These are phyloP conservation scores for Deuterostichococcus epilithicus DNA, from an alignment of 139 green algal genomes.

Conservation along the genomic window DNA sequence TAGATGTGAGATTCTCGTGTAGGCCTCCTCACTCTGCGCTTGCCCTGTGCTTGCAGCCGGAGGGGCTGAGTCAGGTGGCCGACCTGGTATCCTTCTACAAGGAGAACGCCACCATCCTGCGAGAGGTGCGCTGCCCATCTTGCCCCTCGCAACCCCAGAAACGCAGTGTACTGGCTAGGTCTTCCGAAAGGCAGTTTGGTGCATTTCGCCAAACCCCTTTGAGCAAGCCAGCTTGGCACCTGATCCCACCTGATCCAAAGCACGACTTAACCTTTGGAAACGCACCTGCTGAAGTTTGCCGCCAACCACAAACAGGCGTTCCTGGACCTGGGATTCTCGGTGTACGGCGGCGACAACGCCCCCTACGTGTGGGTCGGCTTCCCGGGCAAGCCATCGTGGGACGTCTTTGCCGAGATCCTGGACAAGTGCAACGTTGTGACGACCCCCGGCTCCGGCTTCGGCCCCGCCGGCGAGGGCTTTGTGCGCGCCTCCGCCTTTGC, in stretches of 20 bases:
- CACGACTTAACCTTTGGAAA: too few species aligned
- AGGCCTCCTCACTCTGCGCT: too few species aligned
- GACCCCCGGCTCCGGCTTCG: slow-evolving; percentile 95
- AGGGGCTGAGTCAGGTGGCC: slow-evolving; percentile 81
- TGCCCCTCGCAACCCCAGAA: too few species aligned
- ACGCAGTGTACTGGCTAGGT: too few species aligned
- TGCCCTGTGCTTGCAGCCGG: slow-evolving; percentile 41
- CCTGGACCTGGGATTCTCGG: slow-evolving; percentile 88
- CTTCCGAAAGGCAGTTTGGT: too few species aligned
- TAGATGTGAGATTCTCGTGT: too few species aligned
- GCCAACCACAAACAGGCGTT: slow-evolving; percentile 62
- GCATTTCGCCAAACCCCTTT: too few species aligned
- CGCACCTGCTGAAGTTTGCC: too few species aligned
- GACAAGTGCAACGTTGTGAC: slow-evolving; percentile 96
- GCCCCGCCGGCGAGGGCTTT: slow-evolving; percentile 94
- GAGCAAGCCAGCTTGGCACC: too few species aligned
- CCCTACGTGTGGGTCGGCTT: slow-evolving; percentile 99
- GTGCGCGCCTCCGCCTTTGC: slow-evolving; percentile 94
- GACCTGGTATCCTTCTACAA: slow-evolving; percentile 95
- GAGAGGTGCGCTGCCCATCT: slow-evolving; percentile 12
- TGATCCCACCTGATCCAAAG: too few species aligned
- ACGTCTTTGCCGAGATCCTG: slow-evolving; percentile 96
- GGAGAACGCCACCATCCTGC: slow-evolving; percentile 94
- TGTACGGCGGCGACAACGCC: slow-evolving; percentile 90
- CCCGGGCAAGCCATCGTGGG: slow-evolving; percentile 79